A percentile compares a stretch with the other conserved stretches of the same genome.
Evolutionary conservation across 192 early-diverging fungal species (phyloP).

Genomic region (Coemansia sp.): DNA sequence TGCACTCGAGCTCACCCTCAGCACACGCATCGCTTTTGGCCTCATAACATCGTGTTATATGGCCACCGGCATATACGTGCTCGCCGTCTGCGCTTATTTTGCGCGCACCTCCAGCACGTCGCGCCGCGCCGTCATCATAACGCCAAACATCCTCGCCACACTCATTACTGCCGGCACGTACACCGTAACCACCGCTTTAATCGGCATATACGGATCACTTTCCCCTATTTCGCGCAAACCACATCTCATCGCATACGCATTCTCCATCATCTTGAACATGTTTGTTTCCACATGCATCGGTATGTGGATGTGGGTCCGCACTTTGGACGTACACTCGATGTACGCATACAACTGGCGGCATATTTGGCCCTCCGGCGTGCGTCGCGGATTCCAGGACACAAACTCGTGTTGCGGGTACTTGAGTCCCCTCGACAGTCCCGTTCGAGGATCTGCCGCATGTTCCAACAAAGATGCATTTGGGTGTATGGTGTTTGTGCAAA

Average conservation of each 20-base stretch:
- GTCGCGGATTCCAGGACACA: slow-evolving; percentile 29
- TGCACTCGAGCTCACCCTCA: slow-evolving; percentile 18
- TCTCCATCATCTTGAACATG: slow-evolving; percentile 15
- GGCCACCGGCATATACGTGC: slow-evolving; percentile 27
- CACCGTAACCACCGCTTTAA: slow-evolving; percentile 14
- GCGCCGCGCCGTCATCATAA: slow-evolving; percentile 29
- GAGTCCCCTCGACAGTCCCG: slow-evolving; percentile 30
- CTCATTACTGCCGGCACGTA: slow-evolving; percentile 34
- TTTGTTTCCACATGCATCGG: slow-evolving; percentile 30
- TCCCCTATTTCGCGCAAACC: slow-evolving; percentile 37
- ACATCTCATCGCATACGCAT: slow-evolving; percentile 23
- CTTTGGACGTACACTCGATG: slow-evolving; percentile 31
- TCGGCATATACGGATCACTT: slow-evolving; percentile 28
- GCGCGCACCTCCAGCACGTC: slow-evolving; percentile 12
- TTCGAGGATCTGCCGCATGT: slow-evolving; percentile 19
- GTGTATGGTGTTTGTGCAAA: slow-evolving; percentile 38
- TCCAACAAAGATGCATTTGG: slow-evolving; percentile 14
- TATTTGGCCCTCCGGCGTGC: slow-evolving; percentile 31
- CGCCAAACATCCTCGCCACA: slow-evolving; percentile 22
- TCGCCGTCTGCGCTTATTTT: slow-evolving; percentile 32
- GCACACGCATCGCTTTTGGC: slow-evolving; percentile 22
- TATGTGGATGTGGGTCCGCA: slow-evolving; percentile 46
- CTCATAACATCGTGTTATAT: slow-evolving; percentile 25
- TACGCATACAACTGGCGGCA: slow-evolving; percentile 47
- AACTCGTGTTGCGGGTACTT: slow-evolving; percentile 42